Evolutionary conservation across 345 rosid genomes (phyloP).

Genomic region (Syzygium jambos): DNA sequence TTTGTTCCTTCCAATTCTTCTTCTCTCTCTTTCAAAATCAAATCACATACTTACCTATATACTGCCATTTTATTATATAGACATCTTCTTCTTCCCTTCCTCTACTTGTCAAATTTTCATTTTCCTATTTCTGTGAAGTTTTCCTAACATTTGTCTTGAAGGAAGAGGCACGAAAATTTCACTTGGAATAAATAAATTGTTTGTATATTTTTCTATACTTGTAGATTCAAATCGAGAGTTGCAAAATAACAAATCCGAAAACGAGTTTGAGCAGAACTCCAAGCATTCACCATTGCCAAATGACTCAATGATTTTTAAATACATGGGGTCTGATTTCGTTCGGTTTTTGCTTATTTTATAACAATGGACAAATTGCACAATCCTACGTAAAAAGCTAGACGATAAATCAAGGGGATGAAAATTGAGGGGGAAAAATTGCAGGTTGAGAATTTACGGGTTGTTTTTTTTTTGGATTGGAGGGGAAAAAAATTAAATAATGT

Average conservation of each 20-base stretch:
- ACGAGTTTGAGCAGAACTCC: background rate
- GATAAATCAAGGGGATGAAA: background rate
- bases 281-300: background rate
- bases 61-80: background rate
- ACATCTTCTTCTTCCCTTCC: background rate
- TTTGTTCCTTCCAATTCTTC: background rate
- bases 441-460: background rate
- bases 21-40: background rate
- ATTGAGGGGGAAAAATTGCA: background rate
- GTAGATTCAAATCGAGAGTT: background rate
- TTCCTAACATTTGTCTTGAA: background rate
- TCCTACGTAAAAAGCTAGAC: background rate
- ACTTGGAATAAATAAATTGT: background rate
- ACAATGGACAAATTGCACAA: background rate
- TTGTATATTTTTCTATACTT: background rate
- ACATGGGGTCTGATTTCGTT: background rate
- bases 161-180: background rate
- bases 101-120: background rate
- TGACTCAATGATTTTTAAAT: background rate
- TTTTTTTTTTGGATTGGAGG: background rate
- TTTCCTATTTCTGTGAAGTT: background rate
- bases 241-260: background rate
- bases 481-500: background rate
- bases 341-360: background rate
- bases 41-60: background rate